Percentiles rank a stretch among this genome's conserved stretches.
Evolutionary conservation across 805 yeast genomes (phyloP).

Genomic region (Myxozyma udenii): DNA sequence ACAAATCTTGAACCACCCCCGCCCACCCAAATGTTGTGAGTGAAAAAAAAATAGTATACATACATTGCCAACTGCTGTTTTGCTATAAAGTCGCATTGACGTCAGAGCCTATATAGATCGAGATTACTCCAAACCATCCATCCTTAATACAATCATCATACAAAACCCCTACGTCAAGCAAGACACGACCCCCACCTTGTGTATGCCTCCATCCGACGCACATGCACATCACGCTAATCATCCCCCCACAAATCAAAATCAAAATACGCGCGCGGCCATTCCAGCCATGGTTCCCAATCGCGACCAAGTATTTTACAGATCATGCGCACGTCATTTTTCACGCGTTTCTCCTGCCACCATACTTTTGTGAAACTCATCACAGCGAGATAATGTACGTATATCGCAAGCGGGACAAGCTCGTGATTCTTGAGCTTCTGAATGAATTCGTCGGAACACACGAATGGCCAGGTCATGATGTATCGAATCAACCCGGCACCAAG

Average conservation of each 20-base stretch:
- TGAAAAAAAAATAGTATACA: too few species aligned
- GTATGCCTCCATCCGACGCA: not conserved
- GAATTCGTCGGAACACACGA: slow-evolving; percentile 29
- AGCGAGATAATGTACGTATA: slow-evolving; percentile 29
- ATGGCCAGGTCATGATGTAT: slow-evolving; percentile 30
- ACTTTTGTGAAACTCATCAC: slow-evolving; percentile 27
- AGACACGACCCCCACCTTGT: not conserved
- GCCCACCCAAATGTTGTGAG: too few species aligned
- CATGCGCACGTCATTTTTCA: slow-evolving; percentile 25
- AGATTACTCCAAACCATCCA: too few species aligned
- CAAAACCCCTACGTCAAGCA: too few species aligned
- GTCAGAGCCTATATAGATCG: too few species aligned
- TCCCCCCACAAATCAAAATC: slow-evolving; percentile 27
- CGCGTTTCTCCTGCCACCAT: slow-evolving; percentile 30
- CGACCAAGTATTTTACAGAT: slow-evolving; percentile 23
- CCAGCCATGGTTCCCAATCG: slow-evolving; percentile 29
- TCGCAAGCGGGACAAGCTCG: slow-evolving; percentile 25
- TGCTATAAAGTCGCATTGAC: too few species aligned
- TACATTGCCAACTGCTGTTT: too few species aligned
- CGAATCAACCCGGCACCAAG: slow-evolving; percentile 27
- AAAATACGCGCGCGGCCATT: slow-evolving; percentile 27
- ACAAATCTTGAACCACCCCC: too few species aligned
- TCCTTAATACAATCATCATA: too few species aligned
- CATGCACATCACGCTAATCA: slow-evolving; percentile 16
- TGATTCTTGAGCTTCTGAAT: slow-evolving; percentile 21